A percentile compares a stretch with the other conserved stretches of the same genome.
These are phyloP conservation scores for Thermochaetoides thermophila DNA, from an alignment of 495 filamentous ascomycete genomes.

Conservation along the genomic window DNA sequence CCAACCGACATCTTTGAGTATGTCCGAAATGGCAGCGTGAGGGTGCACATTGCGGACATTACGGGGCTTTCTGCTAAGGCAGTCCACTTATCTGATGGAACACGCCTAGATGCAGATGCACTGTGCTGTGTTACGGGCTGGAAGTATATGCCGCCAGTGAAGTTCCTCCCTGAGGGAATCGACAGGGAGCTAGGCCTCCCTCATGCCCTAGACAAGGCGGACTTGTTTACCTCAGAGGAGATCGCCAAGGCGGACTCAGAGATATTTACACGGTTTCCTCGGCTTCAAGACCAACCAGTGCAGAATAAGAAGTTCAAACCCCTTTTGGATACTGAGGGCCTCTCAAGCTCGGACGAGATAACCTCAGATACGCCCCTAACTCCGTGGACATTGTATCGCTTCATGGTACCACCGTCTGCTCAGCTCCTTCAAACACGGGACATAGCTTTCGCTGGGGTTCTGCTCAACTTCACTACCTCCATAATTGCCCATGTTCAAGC, in stretches of 20 bases:
- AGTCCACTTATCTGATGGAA: slow-evolving; percentile 43
- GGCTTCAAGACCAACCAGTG: slow-evolving; percentile 33
- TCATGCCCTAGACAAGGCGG: slow-evolving; percentile 13
- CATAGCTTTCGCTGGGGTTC: slow-evolving; percentile 51
- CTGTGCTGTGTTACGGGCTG: slow-evolving; percentile 61
- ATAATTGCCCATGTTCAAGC: slow-evolving; percentile 52
- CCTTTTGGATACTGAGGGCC: slow-evolving; percentile 24
- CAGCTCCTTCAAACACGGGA: slow-evolving; percentile 37
- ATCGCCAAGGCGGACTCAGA: slow-evolving; percentile 41
- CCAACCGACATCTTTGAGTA: slow-evolving; percentile 48
- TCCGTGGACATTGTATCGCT: slow-evolving; percentile 43
- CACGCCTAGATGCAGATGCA: slow-evolving; percentile 40
- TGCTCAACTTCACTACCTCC: slow-evolving; percentile 48
- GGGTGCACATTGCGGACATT: slow-evolving; percentile 50
- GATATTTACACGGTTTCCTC: slow-evolving; percentile 53
- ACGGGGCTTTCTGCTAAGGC: slow-evolving; percentile 28
- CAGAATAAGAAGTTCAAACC: slow-evolving; percentile 29
- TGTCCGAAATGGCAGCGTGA: slow-evolving; percentile 41
- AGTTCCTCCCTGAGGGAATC: slow-evolving; percentile 44
- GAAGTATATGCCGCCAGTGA: slow-evolving; percentile 46
- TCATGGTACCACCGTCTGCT: slow-evolving; percentile 50
- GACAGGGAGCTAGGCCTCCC: slow-evolving; percentile 32
- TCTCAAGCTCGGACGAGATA: slow-evolving; percentile 18
- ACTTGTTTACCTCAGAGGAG: slow-evolving; percentile 16
- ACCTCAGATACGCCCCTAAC: slow-evolving; percentile 23